Conservation (phyloP, 2,329 filamentous ascomycete genomes). For the Ceratocystis papillata region DNA sequence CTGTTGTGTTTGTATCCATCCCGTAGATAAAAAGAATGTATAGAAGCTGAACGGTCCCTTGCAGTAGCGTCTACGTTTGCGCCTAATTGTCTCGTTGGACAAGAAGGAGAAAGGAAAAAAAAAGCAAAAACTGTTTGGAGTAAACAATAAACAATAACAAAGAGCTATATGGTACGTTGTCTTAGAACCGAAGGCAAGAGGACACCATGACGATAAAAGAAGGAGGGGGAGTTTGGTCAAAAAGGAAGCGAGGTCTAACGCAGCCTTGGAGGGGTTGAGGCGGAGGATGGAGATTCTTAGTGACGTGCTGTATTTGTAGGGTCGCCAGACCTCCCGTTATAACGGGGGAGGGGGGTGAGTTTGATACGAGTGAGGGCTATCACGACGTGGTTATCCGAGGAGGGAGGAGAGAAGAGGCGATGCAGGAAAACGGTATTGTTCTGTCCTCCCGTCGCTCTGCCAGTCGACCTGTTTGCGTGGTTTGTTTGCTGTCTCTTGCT, state of each 20-base stretch:
- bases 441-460: too few relatives aligned
- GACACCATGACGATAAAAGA: neutral
- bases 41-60: constrained; percentile 9
- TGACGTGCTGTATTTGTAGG: constrained; percentile 8
- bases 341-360: neutral
- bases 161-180: neutral
- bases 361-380: neutral
- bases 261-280: neutral
- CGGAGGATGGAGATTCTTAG: neutral
- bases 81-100: neutral
- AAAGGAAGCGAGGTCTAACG: neutral
- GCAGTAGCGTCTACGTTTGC: neutral
- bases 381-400: neutral
- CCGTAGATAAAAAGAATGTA: neutral
- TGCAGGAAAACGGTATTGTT: neutral
- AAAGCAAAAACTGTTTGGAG: neutral
- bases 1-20: neutral
- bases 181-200: neutral
- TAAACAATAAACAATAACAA: constrained; percentile 7
- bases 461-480: too few relatives aligned
- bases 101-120: neutral
- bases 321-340: neutral
- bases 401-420: neutral
- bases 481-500: too few relatives aligned
- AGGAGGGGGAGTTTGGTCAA: neutral